Conservation (phyloP, 2,329 filamentous ascomycete genomes). For the Diaporthe sp. region DNA sequence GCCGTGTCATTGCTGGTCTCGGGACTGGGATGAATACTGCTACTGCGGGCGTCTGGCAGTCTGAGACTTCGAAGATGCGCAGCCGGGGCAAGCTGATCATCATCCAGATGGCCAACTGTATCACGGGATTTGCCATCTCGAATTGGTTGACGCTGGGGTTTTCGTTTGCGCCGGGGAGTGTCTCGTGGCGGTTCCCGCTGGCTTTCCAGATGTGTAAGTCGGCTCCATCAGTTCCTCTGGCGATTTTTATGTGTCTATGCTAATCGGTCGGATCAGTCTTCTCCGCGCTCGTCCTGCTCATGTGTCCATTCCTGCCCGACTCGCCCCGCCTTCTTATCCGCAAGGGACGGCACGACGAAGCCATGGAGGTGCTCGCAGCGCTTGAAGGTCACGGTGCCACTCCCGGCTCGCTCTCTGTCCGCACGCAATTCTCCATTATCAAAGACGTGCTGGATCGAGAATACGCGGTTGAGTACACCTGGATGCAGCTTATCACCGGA, state of each 20-base stretch:
- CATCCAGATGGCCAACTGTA: constrained; percentile 48
- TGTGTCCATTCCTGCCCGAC: constrained; percentile 42
- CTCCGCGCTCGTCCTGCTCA: constrained; percentile 46
- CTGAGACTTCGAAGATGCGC: constrained; percentile 42
- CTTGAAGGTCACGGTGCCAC: constrained; percentile 48
- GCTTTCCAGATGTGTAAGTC: constrained; percentile 50
- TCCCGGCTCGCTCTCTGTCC: constrained; percentile 45
- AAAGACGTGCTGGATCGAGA: constrained; percentile 56
- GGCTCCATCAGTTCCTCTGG: neutral
- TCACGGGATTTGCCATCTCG: constrained; percentile 55
- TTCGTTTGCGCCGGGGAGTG: constrained; percentile 40
- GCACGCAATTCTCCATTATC: constrained; percentile 50
- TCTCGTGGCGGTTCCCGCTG: constrained; percentile 42
- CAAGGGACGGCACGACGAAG: constrained; percentile 41
- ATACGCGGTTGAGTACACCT: constrained; percentile 57
- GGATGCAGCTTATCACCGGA: constrained; percentile 57
- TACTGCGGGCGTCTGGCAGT: constrained; percentile 41
- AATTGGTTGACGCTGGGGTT: constrained; percentile 43
- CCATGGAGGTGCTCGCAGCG: constrained; percentile 42
- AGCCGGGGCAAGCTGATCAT: constrained; percentile 44
- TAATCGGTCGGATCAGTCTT: constrained; percentile 48
- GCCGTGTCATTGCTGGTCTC: constrained; percentile 39
- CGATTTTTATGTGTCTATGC: constrained; percentile 38
- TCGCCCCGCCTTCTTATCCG: constrained; percentile 42
- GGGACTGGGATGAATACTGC: constrained; percentile 43